phyloP scores from a whole-genome alignment of 768 basidiomycete species.

The Trametes cubensis region DNA sequence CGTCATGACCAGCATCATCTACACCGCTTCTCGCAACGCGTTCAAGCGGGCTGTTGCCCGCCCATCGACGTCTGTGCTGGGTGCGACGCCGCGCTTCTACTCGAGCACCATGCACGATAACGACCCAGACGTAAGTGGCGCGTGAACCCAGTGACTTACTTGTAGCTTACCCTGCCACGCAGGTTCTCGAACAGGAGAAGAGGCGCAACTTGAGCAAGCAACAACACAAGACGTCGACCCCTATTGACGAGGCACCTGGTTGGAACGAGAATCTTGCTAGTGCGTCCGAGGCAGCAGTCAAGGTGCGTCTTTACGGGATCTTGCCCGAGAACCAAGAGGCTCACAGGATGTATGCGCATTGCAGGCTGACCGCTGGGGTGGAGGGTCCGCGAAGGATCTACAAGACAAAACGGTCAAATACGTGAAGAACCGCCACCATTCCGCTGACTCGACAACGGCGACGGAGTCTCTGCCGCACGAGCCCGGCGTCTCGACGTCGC shows the following conservation, averaged over 20 bases:
- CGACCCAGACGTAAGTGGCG: slow-evolving; percentile 35
- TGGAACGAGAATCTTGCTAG: slow-evolving; percentile 43
- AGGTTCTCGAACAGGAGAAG: slow-evolving; percentile 41
- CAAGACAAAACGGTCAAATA: slow-evolving; percentile 32
- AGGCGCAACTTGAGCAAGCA: slow-evolving; percentile 35
- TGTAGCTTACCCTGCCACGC: not conserved
- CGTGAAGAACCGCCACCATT: slow-evolving; percentile 31
- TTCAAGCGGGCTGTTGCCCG: slow-evolving; percentile 29
- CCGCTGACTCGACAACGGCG: slow-evolving; percentile 2
- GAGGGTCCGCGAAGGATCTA: slow-evolving; percentile 22
- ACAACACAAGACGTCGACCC: slow-evolving; percentile 40
- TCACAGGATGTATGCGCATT: not conserved
- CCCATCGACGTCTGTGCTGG: slow-evolving; percentile 17
- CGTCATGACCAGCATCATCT: slow-evolving; percentile 29
- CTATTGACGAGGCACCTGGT: slow-evolving; percentile 37
- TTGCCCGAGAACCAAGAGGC: not conserved
- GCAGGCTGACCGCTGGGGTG: slow-evolving; percentile 33
- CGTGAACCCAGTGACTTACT: not conserved
- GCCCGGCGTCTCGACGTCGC: slow-evolving; percentile 18
- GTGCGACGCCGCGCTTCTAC: slow-evolving; percentile 25
- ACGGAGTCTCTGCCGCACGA: slow-evolving; percentile 17
- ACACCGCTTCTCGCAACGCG: slow-evolving; percentile 29
- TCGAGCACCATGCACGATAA: slow-evolving; percentile 40
- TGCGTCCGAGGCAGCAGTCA: slow-evolving; percentile 39
- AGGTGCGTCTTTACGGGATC: slow-evolving; percentile 27